These are phyloP conservation scores for Sphagnum tenellum DNA, from an alignment of 225 moss, liverwort and hornwort species.

Conservation along the genomic window DNA sequence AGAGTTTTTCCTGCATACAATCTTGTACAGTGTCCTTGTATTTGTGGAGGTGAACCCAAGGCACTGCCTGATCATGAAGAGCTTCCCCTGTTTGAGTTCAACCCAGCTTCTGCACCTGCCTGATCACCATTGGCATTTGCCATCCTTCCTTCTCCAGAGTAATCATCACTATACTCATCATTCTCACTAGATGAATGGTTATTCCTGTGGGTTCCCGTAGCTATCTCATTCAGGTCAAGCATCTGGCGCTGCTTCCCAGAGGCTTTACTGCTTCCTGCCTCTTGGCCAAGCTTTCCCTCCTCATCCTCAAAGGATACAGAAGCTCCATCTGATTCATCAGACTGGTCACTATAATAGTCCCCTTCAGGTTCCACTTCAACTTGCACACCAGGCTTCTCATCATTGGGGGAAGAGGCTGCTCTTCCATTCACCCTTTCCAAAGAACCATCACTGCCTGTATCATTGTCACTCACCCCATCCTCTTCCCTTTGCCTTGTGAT, in stretches of 20 bases:
- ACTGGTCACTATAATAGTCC: conserved; percentile 10
- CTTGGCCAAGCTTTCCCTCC: conserved; percentile 41
- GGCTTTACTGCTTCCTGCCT: conserved; percentile 19
- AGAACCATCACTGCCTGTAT: conserved; percentile 13
- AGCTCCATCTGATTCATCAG: conserved; percentile 9
- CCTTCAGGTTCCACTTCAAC: conserved; percentile 2
- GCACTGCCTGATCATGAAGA: conserved; percentile 8
- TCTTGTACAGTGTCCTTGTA: conserved; percentile 16
- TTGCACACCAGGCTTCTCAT: conserved; percentile 2
- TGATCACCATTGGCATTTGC: conserved; percentile 34
- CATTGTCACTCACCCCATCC: conserved; percentile 21
- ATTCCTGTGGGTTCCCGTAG: conserved; percentile 45
- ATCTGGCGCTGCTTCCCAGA: conserved; percentile 45
- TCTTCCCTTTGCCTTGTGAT: background rate
- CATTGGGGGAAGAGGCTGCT: background rate
- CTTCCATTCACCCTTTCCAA: conserved; percentile 16
- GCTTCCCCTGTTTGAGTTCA: conserved; percentile 3
- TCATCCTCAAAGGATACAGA: conserved; percentile 15
- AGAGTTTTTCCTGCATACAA: conserved; percentile 12
- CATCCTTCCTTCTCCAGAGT: conserved; percentile 47
- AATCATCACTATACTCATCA: conserved; percentile 51
- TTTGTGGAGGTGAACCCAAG: conserved; percentile 15
- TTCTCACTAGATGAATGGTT: conserved; percentile 37
- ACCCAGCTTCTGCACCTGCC: conserved; percentile 27
- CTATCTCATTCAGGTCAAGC: conserved; percentile 86